phyloP scores from a whole-genome alignment of 306 rosid species.

The Neltuma alba region DNA sequence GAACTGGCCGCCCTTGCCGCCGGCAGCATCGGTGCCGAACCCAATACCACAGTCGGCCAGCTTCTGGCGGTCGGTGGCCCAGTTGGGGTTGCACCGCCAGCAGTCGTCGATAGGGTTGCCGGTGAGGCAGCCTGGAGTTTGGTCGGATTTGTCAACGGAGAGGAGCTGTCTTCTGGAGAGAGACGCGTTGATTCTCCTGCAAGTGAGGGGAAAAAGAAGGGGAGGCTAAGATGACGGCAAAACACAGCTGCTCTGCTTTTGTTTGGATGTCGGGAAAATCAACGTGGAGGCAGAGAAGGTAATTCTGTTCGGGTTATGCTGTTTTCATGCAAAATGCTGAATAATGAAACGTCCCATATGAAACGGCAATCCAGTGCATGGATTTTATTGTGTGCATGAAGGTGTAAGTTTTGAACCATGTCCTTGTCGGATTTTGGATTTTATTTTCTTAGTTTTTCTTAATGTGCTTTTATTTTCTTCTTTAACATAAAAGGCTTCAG shows the following conservation, averaged over 20 bases:
- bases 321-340: neutral
- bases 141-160: slow-evolving; percentile 29
- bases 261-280: slow-evolving; percentile 37
- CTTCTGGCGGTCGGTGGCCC: slow-evolving; percentile 53
- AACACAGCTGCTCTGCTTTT: slow-evolving; percentile 4
- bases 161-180: slow-evolving; percentile 46
- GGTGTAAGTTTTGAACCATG: neutral
- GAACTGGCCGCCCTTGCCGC: slow-evolving; percentile 75
- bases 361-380: neutral
- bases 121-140: slow-evolving; percentile 41
- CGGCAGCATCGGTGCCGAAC: slow-evolving; percentile 58
- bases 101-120: slow-evolving; percentile 79
- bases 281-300: neutral
- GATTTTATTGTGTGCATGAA: neutral
- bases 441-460: no score
- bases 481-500: neutral
- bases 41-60: slow-evolving; percentile 78
- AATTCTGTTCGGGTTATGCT: slow-evolving; percentile 1
- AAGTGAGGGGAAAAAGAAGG: neutral
- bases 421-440: neutral
- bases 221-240: slow-evolving; percentile 12
- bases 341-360: neutral
- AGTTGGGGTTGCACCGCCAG: slow-evolving; percentile 61
- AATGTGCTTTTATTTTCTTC: no score
- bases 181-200: slow-evolving; percentile 83